A percentile compares a stretch with the other conserved stretches of the same genome.
Evolutionary conservation across 83 land plant genomes (phyloP).

Genomic region (Picea mariana): DNA sequence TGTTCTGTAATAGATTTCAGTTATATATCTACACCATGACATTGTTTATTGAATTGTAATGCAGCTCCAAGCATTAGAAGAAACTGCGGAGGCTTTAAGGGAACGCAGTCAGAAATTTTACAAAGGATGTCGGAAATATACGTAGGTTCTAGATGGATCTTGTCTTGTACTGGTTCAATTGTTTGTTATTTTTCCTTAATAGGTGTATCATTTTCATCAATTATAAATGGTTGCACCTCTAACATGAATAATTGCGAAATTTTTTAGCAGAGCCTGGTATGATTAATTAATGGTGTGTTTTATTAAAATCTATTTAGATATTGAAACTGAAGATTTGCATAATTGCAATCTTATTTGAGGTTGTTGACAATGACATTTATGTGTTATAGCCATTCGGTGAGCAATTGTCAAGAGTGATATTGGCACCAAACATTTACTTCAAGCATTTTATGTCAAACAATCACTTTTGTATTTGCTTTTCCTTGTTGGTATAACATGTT

Average conservation of each 20-base stretch:
- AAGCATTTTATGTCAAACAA: no score
- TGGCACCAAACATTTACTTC: background rate
- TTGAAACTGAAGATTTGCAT: background rate
- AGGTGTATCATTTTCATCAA: background rate
- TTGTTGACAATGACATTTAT: background rate
- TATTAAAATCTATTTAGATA: background rate
- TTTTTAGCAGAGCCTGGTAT: background rate
- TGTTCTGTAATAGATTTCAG: background rate
- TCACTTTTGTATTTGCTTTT: no score
- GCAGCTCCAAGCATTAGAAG: conserved; percentile 87
- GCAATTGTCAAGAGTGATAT: background rate
- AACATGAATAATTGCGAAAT: background rate
- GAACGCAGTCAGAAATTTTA: conserved; percentile 90
- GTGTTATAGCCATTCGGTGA: background rate
- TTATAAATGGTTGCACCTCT: background rate
- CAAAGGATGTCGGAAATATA: conserved; percentile 97
- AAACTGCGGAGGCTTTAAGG: conserved; percentile 87
- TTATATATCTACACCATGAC: background rate
- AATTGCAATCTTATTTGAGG: background rate
- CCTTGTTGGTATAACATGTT: no score
- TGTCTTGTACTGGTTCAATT: background rate
- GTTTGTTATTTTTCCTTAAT: background rate
- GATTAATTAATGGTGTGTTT: background rate
- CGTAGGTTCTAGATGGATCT: conserved; percentile 47
- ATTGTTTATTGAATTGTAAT: background rate